Base-by-base conservation (phyloP, 345 rosid species). In the Murraya koenigii region DNA sequence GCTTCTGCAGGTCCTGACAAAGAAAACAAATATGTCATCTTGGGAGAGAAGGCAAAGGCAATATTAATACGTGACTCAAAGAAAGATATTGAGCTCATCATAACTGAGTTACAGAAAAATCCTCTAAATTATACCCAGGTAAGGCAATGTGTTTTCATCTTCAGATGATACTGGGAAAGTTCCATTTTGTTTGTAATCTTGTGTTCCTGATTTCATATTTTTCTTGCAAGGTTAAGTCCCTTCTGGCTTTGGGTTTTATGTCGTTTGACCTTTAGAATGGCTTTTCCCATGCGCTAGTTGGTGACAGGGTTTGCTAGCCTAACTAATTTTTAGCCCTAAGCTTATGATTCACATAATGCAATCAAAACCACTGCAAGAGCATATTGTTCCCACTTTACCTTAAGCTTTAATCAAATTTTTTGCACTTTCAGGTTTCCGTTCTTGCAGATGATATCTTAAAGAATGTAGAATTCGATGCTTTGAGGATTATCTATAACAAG, bases 81-180 rank as follows among this genome's bases (percentile, higher is more conserved):
- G 89, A 84, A 94, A 47, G 84, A 89, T 55, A 91, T 93, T 75
- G 81, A 75, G 72, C 77, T 96, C 75, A 59, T 63, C 75, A 82
- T 96, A 54, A 82, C 97, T 55, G 99, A 96, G 86, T 78, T 94
- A 88, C 92, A 89, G 80, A 96, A 85, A 86, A 90, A 90, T 64
- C 99, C 99, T 80, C 89, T 96, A 81, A 96, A 90, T 75, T 94
- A 92, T 77, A 93, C 95, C 59, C 98, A 96, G 97, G 98, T 94
- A 69, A 26, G 77, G 49, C 70, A 52, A 61, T 77, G 39, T 59
- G 41, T 9, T 75, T 77, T 66, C 59, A 8, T 3, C 58, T 71
- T 33, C 4, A 17, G 14, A 9, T 66, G 72, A 32, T 60, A 26
- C 9, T 26, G 7, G 59, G 13, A 66, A 23, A 39, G n/a, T 15